phyloP scores from a whole-genome alignment of 1,284 basidiomycete genomes.

The Heterobasidion occidentale region DNA sequence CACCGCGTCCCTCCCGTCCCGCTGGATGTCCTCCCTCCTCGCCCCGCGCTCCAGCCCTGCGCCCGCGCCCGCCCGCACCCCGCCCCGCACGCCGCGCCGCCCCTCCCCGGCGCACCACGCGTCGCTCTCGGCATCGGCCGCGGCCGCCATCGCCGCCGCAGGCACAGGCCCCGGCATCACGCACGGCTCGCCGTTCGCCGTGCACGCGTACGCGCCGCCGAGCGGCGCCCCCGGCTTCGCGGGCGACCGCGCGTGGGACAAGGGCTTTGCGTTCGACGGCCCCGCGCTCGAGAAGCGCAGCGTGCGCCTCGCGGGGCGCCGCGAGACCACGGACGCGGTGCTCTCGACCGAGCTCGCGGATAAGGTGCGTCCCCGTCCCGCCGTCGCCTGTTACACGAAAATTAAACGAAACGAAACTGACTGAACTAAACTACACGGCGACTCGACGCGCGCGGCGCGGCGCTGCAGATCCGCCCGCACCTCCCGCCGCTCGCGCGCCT shows the following conservation, averaged over 20 bases:
- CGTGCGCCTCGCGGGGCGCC: conserved; percentile 33
- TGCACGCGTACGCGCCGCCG: conserved; percentile 53
- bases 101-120: conserved; percentile 12
- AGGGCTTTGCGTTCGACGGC: conserved; percentile 25
- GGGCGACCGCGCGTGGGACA: conserved; percentile 34
- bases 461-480: conserved; percentile 46
- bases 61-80: conserved; percentile 32
- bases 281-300: conserved; percentile 25
- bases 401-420: no score
- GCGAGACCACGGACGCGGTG: conserved; percentile 47
- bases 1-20: conserved; percentile 25
- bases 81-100: no score
- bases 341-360: conserved; percentile 43
- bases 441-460: no score
- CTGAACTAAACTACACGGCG: no score
- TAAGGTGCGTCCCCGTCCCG: conserved; percentile 2
- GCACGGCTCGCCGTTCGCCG: conserved; percentile 49
- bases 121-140: conserved; percentile 9
- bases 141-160: conserved; percentile 2
- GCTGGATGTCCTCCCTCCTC: conserved; percentile 30
- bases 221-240: conserved; percentile 75
- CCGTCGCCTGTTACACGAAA: no score
- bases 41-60: conserved; percentile 15
- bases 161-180: conserved; percentile 18
- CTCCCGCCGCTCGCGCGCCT: conserved; percentile 81